Conservation (phyloP, 352 stramenopile species). For the Pythium pyrilobum region DNA sequence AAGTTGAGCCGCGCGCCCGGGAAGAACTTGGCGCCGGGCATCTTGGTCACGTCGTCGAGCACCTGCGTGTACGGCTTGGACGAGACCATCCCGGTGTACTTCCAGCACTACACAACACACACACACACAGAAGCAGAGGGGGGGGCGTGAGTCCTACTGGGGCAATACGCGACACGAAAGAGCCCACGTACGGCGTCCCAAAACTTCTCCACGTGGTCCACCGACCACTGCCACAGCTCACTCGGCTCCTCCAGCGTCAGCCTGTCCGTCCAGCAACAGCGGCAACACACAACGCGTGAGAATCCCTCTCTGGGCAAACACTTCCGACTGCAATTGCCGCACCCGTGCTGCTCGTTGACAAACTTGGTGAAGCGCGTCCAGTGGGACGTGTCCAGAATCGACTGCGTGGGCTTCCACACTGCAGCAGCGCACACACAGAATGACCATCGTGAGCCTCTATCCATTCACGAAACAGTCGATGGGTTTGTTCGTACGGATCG, state of each 20-base stretch:
- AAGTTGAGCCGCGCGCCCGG: conserved; percentile 62
- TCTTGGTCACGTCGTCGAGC: conserved; percentile 58
- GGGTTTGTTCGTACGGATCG: conserved; percentile 6
- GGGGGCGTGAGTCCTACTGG: no score
- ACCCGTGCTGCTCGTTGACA: conserved; percentile 57
- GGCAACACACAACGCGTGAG: background rate
- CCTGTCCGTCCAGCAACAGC: no score
- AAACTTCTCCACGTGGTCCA: conserved; percentile 59
- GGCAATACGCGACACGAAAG: no score
- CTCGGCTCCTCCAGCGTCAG: conserved; percentile 34
- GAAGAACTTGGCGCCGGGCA: conserved; percentile 74
- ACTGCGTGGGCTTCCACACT: conserved; percentile 55
- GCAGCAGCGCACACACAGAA: background rate
- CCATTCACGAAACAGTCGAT: background rate
- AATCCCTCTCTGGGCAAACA: background rate
- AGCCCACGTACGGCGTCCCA: conserved; percentile 33
- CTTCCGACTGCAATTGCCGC: background rate
- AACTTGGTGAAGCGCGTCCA: conserved; percentile 64
- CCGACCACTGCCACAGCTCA: conserved; percentile 68
- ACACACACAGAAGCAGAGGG: no score
- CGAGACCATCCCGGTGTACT: conserved; percentile 62
- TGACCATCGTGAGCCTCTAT: no score
- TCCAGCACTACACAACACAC: conserved; percentile 38
- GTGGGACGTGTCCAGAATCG: conserved; percentile 45
- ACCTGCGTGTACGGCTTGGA: conserved; percentile 48